Percentiles rank a stretch among this genome's conserved stretches.
phyloP scores from a whole-genome alignment of 805 yeast species.

The Candida wancherniae region DNA sequence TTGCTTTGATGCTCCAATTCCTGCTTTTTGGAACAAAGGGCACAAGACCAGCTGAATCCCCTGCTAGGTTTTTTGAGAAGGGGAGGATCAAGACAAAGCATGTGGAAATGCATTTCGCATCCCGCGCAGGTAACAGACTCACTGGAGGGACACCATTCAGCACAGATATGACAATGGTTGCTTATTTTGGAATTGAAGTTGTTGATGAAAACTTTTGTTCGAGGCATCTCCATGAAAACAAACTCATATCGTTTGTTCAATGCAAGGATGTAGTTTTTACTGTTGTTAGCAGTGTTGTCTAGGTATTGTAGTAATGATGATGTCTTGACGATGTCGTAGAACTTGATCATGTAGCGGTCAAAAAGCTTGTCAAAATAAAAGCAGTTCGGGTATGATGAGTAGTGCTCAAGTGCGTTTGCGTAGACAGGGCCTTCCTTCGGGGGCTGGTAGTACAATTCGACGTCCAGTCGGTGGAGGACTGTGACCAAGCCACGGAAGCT shows the following conservation, averaged over 20 bases:
- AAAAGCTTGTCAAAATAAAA: conserved; percentile 84
- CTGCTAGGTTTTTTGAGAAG: conserved; percentile 71
- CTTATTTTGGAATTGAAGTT: conserved; percentile 51
- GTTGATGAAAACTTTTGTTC: conserved; percentile 56
- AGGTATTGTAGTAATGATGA: conserved; percentile 37
- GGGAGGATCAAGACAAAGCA: conserved; percentile 85
- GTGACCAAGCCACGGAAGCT: conserved; percentile 72
- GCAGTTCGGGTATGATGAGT: conserved; percentile 54
- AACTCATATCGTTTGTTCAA: conserved; percentile 64
- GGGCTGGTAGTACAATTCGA: conserved; percentile 38
- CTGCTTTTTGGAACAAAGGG: conserved; percentile 59
- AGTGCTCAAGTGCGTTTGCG: conserved; percentile 40
- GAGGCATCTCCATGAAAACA: conserved; percentile 67
- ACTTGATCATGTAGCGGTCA: conserved; percentile 78
- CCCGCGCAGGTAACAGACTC: conserved; percentile 79
- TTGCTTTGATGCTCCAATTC: conserved; percentile 41
- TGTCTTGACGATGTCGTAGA: conserved; percentile 74
- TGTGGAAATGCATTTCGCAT: conserved; percentile 67
- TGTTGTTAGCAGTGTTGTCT: conserved; percentile 41
- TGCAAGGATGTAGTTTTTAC: conserved; percentile 57
- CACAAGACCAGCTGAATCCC: conserved; percentile 91
- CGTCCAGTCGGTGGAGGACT: conserved; percentile 65
- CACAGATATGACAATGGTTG: conserved; percentile 63
- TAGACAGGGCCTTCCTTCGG: conserved; percentile 6
- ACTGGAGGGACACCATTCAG: conserved; percentile 74